Base-by-base conservation (phyloP, 73 alveolate genomes). In the Tetrahymena borealis region DNA sequence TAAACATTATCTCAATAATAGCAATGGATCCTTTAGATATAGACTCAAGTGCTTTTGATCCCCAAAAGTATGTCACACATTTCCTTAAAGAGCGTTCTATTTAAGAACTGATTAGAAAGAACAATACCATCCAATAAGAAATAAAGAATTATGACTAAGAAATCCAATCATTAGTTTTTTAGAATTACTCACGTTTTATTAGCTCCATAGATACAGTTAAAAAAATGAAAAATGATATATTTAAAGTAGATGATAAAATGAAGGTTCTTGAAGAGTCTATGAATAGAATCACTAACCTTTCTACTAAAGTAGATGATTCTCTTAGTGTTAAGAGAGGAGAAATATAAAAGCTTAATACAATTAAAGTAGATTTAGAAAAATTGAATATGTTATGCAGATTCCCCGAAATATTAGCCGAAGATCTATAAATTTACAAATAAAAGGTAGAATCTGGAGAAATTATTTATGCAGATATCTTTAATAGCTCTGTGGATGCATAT, bases 381-480 rank as follows among this genome's bases (percentile, higher is more conserved):
- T 60, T 92, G 32, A 92, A 92, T 92, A 78, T 39, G 38, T 90
- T 92, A 35, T 92, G 95, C 92, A 92, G 90, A 78, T 92, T 92
- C 85, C 95, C 95, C 1, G 90, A 92, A 38, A 39, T 92, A n/a
- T 78, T 92, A 24, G 39, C 90, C 39, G 77, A 92, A 28, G 95
- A 92, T 35, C 24, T 92, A 38, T 78, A 92, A 78, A 28, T 40
- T 32, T 92, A 92, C 40, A 92, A 78, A 92, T 33, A 78, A 31
- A 78, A 24, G 85, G 85, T 60, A 13, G 85, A 60, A 5, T 13
- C n/a, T 24, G 85, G 85, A 60, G 85, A 60, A 60, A 60, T 60
- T 35, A 24, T 24, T 60, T 60, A 60, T 60, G 85, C 85, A 18
- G 28, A 60, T 60, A 60, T 60, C 28, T 60, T 60, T 60, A 60